A percentile compares a stretch with the other conserved stretches of the same genome.
Evolutionary conservation across 306 rosid genomes (phyloP).

Genomic region (Cucumis melo): DNA sequence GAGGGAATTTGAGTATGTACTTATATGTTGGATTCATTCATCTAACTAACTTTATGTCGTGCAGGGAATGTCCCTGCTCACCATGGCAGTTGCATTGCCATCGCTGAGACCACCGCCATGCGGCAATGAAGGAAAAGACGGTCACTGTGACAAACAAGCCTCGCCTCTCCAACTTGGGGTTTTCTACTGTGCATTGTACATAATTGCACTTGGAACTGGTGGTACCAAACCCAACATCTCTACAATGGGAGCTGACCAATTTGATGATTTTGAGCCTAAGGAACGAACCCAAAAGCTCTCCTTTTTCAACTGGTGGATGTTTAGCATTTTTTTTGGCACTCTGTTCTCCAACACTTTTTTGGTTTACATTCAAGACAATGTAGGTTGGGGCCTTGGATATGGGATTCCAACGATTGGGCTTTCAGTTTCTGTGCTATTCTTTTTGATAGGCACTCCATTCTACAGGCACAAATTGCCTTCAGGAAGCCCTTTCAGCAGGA

Average conservation of each 20-base stretch:
- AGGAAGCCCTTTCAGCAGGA: constrained; percentile 54
- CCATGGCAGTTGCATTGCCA: constrained; percentile 51
- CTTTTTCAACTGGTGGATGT: constrained; percentile 88
- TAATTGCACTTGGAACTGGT: constrained; percentile 56
- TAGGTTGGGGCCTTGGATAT: constrained; percentile 66
- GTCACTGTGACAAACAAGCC: constrained; percentile 25
- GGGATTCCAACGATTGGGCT: constrained; percentile 73
- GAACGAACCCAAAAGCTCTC: constrained; percentile 49
- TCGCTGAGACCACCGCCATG: constrained; percentile 58
- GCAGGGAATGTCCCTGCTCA: constrained; percentile 60
- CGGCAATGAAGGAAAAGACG: constrained; percentile 4
- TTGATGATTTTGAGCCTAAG: constrained; percentile 59
- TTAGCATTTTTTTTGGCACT: constrained; percentile 51
- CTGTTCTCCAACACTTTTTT: constrained; percentile 57
- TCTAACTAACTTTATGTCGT: not conserved
- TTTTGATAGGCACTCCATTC: constrained; percentile 40
- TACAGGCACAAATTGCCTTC: constrained; percentile 69
- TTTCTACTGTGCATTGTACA: constrained; percentile 53
- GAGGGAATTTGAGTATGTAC: not conserved
- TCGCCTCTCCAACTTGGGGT: constrained; percentile 41
- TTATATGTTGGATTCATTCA: not conserved
- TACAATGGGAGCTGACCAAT: constrained; percentile 88
- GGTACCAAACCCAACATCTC: constrained; percentile 89
- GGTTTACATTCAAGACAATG: constrained; percentile 62
- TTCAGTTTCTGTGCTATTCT: constrained; percentile 39